Base-by-base conservation (phyloP, 169 alveolate species). In the Sarcocystis neurona region DNA sequence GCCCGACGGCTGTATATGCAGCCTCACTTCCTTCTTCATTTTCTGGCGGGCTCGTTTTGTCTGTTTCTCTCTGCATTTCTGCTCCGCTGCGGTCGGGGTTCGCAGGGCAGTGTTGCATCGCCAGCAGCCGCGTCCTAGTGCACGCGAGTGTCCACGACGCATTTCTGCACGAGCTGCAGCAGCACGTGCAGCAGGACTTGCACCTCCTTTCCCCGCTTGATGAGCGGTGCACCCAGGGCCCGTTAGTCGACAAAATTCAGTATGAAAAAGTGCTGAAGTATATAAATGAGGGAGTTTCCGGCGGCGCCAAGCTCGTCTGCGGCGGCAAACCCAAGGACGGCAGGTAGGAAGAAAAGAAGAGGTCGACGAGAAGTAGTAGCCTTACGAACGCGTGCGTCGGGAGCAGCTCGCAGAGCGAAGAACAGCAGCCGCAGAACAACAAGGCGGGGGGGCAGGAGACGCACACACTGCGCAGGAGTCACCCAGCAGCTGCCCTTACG, bases 51-150 rank as follows among this genome's bases (percentile, higher is more conserved):
- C 10, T 12, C n/a, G 43, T 34, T 32, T 37, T 63, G 37, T 23
- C 15, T 6, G 10, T 10, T 39, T 44, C 2, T 39, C 39, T 41
- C 27, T 50, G 60, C 18, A 18, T 50, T 8, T 50, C 27, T 50
- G n/a, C n/a, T n/a, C 5, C 20, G 20, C 72, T 32, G 48, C 39
- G 23, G n/a, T 78, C 46, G 32, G 50, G 87, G 48, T 37, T 2
- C 82, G 90, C 92, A 85, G 97, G 97, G 15, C 94, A 96, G 92
- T 91, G 94, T 84, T 96, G 98, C 85, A 72, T 85, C 46, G 97
- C 97, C 44, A 95, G 96, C 77, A 80, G 94, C 77, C 91, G 98
- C 58, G 77, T 95, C 47, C 93, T 92, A 84, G 97, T 96, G 8
- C 97, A 96, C 70, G 97, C 92, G 43, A 90, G 88, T 34, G 91